Evolutionary conservation across 352 stramenopile genomes (phyloP).

Genomic region (Achlya hypogyna): DNA sequence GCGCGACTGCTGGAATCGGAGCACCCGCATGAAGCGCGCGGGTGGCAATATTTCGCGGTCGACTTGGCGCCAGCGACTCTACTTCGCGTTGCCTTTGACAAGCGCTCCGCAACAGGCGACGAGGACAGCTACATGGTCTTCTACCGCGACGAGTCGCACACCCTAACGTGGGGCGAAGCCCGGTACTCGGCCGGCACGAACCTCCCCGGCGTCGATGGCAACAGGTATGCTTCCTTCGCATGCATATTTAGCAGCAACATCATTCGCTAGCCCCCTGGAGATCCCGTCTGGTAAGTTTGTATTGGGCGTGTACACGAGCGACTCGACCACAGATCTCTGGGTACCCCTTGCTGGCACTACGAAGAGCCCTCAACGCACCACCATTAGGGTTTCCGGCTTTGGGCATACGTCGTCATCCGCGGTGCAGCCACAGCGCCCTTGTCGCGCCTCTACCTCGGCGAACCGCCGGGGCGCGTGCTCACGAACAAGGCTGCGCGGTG

Average conservation of each 20-base stretch:
- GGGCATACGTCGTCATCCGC: background rate
- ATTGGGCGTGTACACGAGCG: conserved; percentile 57
- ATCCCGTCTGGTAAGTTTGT: conserved; percentile 60
- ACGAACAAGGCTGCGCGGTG: conserved; percentile 46
- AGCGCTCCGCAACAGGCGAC: conserved; percentile 48
- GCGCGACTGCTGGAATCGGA: conserved; percentile 32
- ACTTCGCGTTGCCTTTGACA: conserved; percentile 70
- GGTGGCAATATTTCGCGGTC: conserved; percentile 59
- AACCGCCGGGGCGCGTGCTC: conserved; percentile 38
- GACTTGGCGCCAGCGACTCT: conserved; percentile 59
- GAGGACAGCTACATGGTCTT: conserved; percentile 26
- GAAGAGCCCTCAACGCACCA: conserved; percentile 26
- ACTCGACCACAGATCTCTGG: conserved; percentile 42
- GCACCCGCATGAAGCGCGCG: conserved; percentile 40
- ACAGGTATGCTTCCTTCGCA: background rate
- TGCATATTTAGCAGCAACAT: background rate
- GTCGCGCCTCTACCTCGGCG: conserved; percentile 45
- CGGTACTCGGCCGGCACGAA: background rate
- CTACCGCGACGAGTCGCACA: background rate
- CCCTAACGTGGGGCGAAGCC: background rate
- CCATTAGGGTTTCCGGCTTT: conserved; percentile 13
- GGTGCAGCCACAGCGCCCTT: background rate
- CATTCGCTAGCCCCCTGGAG: conserved; percentile 24
- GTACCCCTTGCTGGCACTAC: conserved; percentile 46
- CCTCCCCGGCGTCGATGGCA: conserved; percentile 13